phyloP scores from a whole-genome alignment of 306 rosid species.

The Abrus precatorius region DNA sequence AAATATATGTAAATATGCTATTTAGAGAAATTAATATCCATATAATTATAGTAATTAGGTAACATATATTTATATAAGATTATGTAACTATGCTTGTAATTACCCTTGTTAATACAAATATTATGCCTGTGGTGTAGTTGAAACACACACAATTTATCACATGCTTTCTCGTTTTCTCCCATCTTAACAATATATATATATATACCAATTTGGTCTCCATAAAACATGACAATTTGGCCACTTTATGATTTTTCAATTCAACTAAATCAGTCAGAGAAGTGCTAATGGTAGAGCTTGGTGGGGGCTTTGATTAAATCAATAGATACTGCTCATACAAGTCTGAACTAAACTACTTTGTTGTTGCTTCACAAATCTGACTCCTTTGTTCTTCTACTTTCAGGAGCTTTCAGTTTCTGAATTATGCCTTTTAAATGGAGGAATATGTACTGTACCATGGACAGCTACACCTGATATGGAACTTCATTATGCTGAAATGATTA shows the following conservation, averaged over 20 bases:
- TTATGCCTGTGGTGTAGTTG: too few relatives aligned
- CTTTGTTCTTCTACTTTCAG: constrained; percentile 56
- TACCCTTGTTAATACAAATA: too few relatives aligned
- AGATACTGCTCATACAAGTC: constrained; percentile 40
- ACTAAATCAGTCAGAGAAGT: constrained; percentile 22
- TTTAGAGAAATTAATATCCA: too few relatives aligned
- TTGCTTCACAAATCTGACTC: constrained; percentile 36
- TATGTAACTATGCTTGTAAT: too few relatives aligned
- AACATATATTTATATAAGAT: too few relatives aligned
- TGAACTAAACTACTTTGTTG: constrained; percentile 30
- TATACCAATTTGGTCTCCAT: constrained; percentile 11
- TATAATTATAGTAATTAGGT: too few relatives aligned
- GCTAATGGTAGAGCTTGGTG: constrained; percentile 24
- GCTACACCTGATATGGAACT: constrained; percentile 89
- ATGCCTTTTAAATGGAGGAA: constrained; percentile 68
- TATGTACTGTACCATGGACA: constrained; percentile 74
- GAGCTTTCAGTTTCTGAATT: constrained; percentile 82
- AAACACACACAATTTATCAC: too few relatives aligned
- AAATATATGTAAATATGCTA: too few relatives aligned
- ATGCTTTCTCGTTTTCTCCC: too few relatives aligned
- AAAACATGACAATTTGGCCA: constrained; percentile 27
- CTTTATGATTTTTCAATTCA: constrained; percentile 19
- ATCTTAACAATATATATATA: too few relatives aligned
- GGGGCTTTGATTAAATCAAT: constrained; percentile 34
- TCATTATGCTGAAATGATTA: constrained; percentile 70